Evolutionary conservation across 2,329 filamentous ascomycete genomes (phyloP).

Genomic region (Diaporthe sp.): DNA sequence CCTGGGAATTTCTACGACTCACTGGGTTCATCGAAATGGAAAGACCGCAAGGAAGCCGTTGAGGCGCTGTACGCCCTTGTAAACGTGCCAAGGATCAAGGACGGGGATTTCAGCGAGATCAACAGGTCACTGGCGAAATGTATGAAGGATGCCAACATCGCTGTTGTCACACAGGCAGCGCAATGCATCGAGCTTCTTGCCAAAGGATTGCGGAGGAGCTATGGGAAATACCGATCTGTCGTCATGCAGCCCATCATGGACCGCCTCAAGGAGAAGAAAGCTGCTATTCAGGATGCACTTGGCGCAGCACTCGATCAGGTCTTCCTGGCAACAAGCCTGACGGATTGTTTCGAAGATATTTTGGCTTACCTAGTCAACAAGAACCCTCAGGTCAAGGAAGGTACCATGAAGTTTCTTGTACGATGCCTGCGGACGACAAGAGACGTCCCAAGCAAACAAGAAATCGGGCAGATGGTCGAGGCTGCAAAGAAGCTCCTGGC

Average conservation of each 20-base stretch:
- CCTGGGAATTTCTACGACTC: constrained; percentile 87
- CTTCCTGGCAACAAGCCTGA: constrained; percentile 76
- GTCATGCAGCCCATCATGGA: constrained; percentile 95
- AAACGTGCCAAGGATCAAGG: constrained; percentile 92
- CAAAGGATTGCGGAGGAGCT: constrained; percentile 84
- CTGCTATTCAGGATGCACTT: constrained; percentile 87
- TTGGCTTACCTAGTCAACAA: constrained; percentile 89
- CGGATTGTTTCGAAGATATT: constrained; percentile 93
- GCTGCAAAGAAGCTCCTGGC: constrained; percentile 89
- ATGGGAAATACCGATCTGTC: constrained; percentile 82
- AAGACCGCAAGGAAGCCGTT: constrained; percentile 94
- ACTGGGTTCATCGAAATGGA: constrained; percentile 95
- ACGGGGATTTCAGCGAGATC: constrained; percentile 89
- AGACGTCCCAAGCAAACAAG: constrained; percentile 85
- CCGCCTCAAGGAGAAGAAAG: constrained; percentile 97
- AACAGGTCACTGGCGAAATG: constrained; percentile 88
- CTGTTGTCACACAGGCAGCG: constrained; percentile 92
- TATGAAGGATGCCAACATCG: constrained; percentile 99
- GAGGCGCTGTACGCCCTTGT: constrained; percentile 83
- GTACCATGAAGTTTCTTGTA: constrained; percentile 93
- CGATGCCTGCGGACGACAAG: constrained; percentile 86
- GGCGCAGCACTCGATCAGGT: constrained; percentile 84
- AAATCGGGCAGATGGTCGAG: constrained; percentile 90
- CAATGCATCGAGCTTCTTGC: constrained; percentile 93
- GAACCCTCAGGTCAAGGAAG: constrained; percentile 97